Evolutionary conservation across 805 yeast genomes (phyloP).

Genomic region (Limtongia smithiae): DNA sequence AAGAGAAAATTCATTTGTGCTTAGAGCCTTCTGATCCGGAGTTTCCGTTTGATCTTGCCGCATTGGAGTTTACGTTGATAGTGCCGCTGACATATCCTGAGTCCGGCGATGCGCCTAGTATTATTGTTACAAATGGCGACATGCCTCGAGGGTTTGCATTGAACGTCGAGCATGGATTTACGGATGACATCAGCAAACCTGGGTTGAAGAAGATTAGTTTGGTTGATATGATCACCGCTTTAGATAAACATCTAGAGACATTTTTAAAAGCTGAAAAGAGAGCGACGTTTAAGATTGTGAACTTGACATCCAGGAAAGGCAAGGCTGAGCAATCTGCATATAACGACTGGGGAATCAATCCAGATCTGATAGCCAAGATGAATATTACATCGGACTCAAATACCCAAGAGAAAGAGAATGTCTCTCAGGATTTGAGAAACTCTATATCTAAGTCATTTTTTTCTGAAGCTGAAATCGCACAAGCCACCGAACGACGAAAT

Average conservation of each 20-base stretch:
- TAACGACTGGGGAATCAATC: constrained; percentile 23
- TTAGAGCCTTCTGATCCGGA: constrained; percentile 64
- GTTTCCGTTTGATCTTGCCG: constrained; percentile 60
- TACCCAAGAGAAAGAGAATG: neutral
- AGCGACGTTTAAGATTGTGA: constrained; percentile 60
- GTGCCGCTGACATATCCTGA: constrained; percentile 57
- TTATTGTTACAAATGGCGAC: constrained; percentile 59
- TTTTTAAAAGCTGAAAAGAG: constrained; percentile 58
- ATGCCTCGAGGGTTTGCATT: constrained; percentile 66
- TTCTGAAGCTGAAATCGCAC: constrained; percentile 8
- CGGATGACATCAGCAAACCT: constrained; percentile 30
- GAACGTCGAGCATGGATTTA: constrained; percentile 65
- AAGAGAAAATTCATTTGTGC: constrained; percentile 4
- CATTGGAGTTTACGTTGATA: constrained; percentile 50
- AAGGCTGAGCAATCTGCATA: constrained; percentile 1
- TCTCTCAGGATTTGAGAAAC: neutral
- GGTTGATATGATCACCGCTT: constrained; percentile 50
- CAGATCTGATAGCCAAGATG: neutral
- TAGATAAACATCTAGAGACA: constrained; percentile 57
- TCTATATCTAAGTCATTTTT: constrained; percentile 9
- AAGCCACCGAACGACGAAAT: constrained; percentile 17
- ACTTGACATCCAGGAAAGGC: constrained; percentile 15
- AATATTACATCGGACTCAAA: neutral
- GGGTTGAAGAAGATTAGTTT: constrained; percentile 47
- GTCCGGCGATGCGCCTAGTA: constrained; percentile 42